Evolutionary conservation across 495 filamentous ascomycete genomes (phyloP).

Genomic region (Entonaema liquescens): DNA sequence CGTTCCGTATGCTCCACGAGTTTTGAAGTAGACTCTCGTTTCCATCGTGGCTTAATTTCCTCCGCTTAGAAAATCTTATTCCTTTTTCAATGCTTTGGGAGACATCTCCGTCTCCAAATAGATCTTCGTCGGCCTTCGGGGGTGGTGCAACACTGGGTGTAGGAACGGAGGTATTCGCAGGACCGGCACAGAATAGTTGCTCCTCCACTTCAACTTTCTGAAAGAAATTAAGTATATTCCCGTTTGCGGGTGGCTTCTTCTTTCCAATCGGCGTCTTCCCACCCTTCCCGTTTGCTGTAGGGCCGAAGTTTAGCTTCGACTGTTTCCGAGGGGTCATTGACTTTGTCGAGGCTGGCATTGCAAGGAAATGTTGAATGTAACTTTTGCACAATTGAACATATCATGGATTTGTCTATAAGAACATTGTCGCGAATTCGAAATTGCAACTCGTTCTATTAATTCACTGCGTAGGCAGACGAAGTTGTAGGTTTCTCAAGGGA

Average conservation of each 20-base stretch:
- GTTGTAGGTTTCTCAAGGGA: neutral
- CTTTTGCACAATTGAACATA: constrained; percentile 6
- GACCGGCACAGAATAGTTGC: constrained; percentile 40
- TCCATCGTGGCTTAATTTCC: constrained; percentile 38
- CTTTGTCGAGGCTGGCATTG: constrained; percentile 33
- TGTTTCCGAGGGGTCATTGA: constrained; percentile 39
- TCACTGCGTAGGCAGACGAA: neutral
- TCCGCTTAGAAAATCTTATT: constrained; percentile 39
- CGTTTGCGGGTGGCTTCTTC: constrained; percentile 59
- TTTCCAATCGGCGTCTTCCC: constrained; percentile 35
- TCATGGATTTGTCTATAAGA: neutral
- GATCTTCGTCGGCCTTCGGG: constrained; percentile 38
- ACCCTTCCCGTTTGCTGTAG: constrained; percentile 19
- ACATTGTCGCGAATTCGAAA: neutral
- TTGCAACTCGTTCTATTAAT: neutral
- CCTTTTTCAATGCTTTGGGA: constrained; percentile 26
- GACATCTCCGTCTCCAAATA: constrained; percentile 32
- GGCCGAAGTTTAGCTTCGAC: constrained; percentile 40
- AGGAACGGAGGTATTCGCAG: constrained; percentile 8
- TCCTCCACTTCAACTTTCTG: constrained; percentile 49
- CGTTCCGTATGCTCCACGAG: neutral
- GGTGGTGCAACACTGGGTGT: neutral
- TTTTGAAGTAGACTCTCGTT: neutral
- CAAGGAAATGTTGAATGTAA: neutral
- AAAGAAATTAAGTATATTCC: constrained; percentile 67